Conservation (phyloP, 495 filamentous ascomycete species). For the Hyaloscypha bicolor region DNA sequence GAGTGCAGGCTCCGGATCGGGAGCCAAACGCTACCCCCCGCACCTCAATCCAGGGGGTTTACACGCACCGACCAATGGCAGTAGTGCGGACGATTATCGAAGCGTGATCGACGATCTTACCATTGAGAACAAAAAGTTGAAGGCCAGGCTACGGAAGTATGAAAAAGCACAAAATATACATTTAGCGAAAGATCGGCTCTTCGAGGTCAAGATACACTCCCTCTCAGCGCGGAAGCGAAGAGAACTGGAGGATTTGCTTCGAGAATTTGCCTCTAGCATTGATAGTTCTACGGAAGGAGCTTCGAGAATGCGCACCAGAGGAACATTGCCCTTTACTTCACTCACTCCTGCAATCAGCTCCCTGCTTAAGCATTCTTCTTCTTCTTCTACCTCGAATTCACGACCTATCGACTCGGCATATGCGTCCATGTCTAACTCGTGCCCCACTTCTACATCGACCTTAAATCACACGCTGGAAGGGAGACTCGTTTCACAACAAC, state of each 20-base stretch:
- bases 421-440: slow-evolving; percentile 67
- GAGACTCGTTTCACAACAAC: slow-evolving; percentile 28
- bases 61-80: slow-evolving; percentile 44
- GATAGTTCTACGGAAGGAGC: slow-evolving; percentile 42
- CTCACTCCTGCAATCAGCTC: slow-evolving; percentile 32
- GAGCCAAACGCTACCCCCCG: slow-evolving; percentile 5
- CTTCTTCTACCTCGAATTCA: slow-evolving; percentile 53
- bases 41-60: slow-evolving; percentile 25
- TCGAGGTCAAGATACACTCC: slow-evolving; percentile 75
- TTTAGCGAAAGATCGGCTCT: slow-evolving; percentile 66
- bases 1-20: slow-evolving; percentile 36
- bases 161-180: slow-evolving; percentile 62
- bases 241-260: slow-evolving; percentile 71
- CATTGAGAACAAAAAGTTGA: slow-evolving; percentile 70
- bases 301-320: slow-evolving; percentile 36
- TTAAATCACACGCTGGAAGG: slow-evolving; percentile 17
- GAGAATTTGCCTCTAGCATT: slow-evolving; percentile 62
- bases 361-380: slow-evolving; percentile 47
- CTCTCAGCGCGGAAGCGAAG: slow-evolving; percentile 66
- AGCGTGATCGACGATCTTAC: slow-evolving; percentile 76
- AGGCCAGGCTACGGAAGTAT: slow-evolving; percentile 66
- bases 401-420: slow-evolving; percentile 72
- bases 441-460: slow-evolving; percentile 26
- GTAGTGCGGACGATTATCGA: slow-evolving; percentile 59
- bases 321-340: slow-evolving; percentile 36